Base-by-base conservation (phyloP, 148 eudicot species). In the Cornus kousa region DNA sequence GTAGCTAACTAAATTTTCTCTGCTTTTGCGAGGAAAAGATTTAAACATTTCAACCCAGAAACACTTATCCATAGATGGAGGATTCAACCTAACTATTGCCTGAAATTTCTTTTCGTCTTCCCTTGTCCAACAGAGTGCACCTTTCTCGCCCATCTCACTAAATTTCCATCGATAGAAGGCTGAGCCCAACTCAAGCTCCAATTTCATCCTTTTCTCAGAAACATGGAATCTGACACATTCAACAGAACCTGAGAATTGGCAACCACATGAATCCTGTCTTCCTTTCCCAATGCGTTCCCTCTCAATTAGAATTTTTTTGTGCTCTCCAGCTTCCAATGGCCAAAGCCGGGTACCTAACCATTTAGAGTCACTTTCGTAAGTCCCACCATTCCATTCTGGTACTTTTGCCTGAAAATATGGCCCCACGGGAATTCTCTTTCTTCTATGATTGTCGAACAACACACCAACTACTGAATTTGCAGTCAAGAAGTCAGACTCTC, bases 121-220 rank as follows among this genome's bases (percentile, higher is more conserved):
- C 62, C 81, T 70, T 9, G 88, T 90, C 99, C 99, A 96, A 14
- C 86, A 81, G 69, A 77, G 79, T 33, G 84, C 85, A 71, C 88
- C 92, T 46, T 87, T 87, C 76, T 96, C 99, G 0, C 99, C 99
- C 92, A 93, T 93, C 78, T 65, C 81, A 72, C 87, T 84, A 10
- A 96, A 85, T 73, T 87, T 89, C 98, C 92, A 93, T 59, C 77
- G 62, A 70, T 83, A 80, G 69, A 90, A 96, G 20, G 90, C 90
- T 5, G 90, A 76, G 43, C 95, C 97, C 39, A 96, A 55, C 79
- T 96, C 98, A 64, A 82, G 86, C 82, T 86, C 88, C 72, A 92
- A 53, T 20, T 85, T 86, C 78, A 24, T 75, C 80, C 93, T 86
- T 75, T 86, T 94, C 75, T 89, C 88, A 14, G 85, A 12, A 70